phyloP scores from a whole-genome alignment of 306 rosid genomes.

The Corylus avellana region DNA sequence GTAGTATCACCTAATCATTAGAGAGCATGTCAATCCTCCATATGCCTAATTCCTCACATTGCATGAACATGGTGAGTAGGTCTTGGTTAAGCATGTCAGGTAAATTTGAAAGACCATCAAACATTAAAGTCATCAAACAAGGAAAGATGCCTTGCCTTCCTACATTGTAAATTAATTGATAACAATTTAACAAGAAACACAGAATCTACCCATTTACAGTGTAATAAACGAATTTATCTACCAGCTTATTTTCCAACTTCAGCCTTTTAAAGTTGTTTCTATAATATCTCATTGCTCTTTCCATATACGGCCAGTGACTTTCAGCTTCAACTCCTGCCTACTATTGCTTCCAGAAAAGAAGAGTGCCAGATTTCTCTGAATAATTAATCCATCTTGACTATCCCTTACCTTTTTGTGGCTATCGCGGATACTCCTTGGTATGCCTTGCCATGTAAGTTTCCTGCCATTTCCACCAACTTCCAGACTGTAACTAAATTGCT shows the following conservation, averaged over 20 bases:
- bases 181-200: conserved; percentile 15
- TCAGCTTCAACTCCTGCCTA: conserved; percentile 52
- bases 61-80: background rate
- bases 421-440: conserved; percentile 58
- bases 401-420: conserved; percentile 55
- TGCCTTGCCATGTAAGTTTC: conserved; percentile 56
- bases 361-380: conserved; percentile 54
- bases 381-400: conserved; percentile 54
- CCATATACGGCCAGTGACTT: conserved; percentile 57
- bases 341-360: conserved; percentile 46
- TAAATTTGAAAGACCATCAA: background rate
- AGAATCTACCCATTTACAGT: conserved; percentile 22
- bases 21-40: background rate
- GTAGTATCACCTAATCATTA: too few species aligned
- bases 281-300: conserved; percentile 33
- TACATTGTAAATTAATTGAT: conserved; percentile 2
- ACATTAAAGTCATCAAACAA: background rate
- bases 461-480: conserved; percentile 58
- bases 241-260: background rate
- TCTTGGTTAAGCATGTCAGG: background rate
- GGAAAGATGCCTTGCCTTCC: background rate
- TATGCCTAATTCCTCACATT: background rate
- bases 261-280: conserved; percentile 1
- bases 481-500: conserved; percentile 48
- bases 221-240: conserved; percentile 7